A percentile compares a stretch with the other conserved stretches of the same genome.
Conservation (phyloP, 2,329 filamentous ascomycete species). For the Talaromyces amestolkiae region DNA sequence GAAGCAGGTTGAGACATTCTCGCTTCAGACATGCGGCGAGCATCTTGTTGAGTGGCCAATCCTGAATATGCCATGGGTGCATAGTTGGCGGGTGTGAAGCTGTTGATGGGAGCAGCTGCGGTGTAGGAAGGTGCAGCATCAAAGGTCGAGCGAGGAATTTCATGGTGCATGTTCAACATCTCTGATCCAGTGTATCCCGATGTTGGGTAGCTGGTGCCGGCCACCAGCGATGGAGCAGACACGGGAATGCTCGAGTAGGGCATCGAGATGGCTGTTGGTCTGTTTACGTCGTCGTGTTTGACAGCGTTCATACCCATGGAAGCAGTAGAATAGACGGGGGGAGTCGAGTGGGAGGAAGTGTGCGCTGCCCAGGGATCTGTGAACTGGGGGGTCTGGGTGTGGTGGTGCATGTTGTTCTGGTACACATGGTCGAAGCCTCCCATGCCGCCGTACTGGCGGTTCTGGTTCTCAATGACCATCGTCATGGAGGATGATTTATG, state of each 20-base stretch:
- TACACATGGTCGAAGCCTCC: constrained; percentile 74
- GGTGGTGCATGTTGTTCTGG: constrained; percentile 64
- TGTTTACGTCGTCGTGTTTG: constrained; percentile 55
- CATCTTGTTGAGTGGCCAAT: constrained; percentile 49
- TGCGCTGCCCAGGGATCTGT: constrained; percentile 81
- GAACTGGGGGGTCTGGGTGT: constrained; percentile 68
- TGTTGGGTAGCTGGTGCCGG: constrained; percentile 62
- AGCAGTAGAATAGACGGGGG: constrained; percentile 55
- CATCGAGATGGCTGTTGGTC: constrained; percentile 64
- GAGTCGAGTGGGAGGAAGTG: constrained; percentile 60
- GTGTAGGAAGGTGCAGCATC: constrained; percentile 61
- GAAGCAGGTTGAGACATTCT: constrained; percentile 52
- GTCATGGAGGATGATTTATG: constrained; percentile 64
- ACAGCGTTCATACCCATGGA: constrained; percentile 60
- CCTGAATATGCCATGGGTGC: constrained; percentile 70
- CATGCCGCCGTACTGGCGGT: constrained; percentile 75
- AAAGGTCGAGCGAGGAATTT: constrained; percentile 73
- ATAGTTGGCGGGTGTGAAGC: constrained; percentile 68
- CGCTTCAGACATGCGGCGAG: constrained; percentile 66
- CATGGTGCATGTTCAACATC: constrained; percentile 70
- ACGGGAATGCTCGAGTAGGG: constrained; percentile 71
- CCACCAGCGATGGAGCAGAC: constrained; percentile 68
- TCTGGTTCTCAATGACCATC: constrained; percentile 90
- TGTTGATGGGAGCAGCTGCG: constrained; percentile 67
- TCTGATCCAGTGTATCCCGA: constrained; percentile 61